Conservation (phyloP, 352 stramenopile species). For the Pseudoperonospora humuli region DNA sequence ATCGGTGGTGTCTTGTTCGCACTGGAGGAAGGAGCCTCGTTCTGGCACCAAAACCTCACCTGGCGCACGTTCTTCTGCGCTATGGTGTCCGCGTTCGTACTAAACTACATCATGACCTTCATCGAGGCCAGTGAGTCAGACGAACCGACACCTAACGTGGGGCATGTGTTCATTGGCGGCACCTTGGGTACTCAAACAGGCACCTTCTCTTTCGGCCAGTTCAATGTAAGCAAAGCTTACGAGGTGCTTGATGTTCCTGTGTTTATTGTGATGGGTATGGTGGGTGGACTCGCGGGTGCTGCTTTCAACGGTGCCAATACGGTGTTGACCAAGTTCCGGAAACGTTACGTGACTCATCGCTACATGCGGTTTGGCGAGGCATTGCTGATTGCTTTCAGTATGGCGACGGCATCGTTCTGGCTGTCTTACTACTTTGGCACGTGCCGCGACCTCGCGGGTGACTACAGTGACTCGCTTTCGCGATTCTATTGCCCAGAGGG, state of each 20-base stretch:
- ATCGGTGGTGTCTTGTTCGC: constrained; percentile 98
- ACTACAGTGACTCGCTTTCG: constrained; percentile 80
- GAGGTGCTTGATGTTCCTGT: constrained; percentile 92
- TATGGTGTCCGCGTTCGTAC: constrained; percentile 86
- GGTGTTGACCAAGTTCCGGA: constrained; percentile 82
- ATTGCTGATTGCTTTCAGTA: constrained; percentile 53
- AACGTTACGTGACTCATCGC: constrained; percentile 49
- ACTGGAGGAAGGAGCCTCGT: constrained; percentile 96
- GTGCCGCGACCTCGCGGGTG: constrained; percentile 39
- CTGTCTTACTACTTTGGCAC: constrained; percentile 70
- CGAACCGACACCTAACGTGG: constrained; percentile 20
- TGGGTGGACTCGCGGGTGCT: constrained; percentile 95
- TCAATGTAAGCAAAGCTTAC: constrained; percentile 85
- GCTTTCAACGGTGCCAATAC: constrained; percentile 95
- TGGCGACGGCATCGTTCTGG: constrained; percentile 68
- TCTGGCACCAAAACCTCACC: constrained; percentile 97
- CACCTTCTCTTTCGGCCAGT: constrained; percentile 85
- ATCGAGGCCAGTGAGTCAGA: constrained; percentile 44
- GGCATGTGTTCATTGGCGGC: constrained; percentile 50
- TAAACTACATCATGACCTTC: constrained; percentile 84
- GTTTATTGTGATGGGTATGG: constrained; percentile 95
- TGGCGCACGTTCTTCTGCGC: constrained; percentile 97
- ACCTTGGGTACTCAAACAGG: constrained; percentile 73
- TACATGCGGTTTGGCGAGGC: constrained; percentile 62
- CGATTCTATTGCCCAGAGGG: constrained; percentile 92